phyloP scores from a whole-genome alignment of 2,329 filamentous ascomycete genomes.

The Pseudogymnoascus sp. region DNA sequence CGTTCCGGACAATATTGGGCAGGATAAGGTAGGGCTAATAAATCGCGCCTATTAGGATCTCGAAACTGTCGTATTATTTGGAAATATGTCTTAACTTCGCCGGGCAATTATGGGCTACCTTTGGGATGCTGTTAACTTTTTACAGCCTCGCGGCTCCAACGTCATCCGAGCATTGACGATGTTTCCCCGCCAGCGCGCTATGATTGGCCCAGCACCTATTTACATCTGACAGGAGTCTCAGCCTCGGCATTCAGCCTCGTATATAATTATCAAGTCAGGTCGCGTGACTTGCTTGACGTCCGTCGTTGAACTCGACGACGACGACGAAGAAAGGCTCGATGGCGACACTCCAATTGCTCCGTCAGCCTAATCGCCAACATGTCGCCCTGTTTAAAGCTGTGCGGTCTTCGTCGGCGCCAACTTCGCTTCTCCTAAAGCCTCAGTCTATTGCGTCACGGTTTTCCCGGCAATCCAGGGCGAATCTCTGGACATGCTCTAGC shows the following conservation, averaged over 20 bases:
- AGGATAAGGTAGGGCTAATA: not conserved
- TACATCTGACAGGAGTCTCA: not conserved
- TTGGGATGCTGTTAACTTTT: not conserved
- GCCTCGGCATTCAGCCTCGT: slow-evolving; percentile 7
- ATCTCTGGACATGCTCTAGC: slow-evolving; percentile 5
- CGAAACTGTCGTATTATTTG: not conserved
- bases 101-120: not conserved
- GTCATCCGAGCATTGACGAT: not conserved
- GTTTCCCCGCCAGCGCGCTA: not conserved
- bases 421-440: not conserved
- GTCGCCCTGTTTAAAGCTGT: not conserved
- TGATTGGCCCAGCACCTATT: not conserved
- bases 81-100: not conserved
- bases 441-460: not conserved
- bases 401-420: not conserved
- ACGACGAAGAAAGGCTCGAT: slow-evolving; percentile 1
- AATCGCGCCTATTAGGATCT: not conserved
- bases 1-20: not conserved
- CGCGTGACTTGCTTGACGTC: slow-evolving; percentile 6
- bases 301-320: slow-evolving; percentile 2
- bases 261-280: slow-evolving; percentile 1
- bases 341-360: slow-evolving; percentile 6
- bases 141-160: slow-evolving; percentile 4
- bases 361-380: slow-evolving; percentile 6
- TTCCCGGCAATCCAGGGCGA: not conserved